Conservation (phyloP, 2,329 filamentous ascomycete genomes). For the Dothideomycetidae sp. region DNA sequence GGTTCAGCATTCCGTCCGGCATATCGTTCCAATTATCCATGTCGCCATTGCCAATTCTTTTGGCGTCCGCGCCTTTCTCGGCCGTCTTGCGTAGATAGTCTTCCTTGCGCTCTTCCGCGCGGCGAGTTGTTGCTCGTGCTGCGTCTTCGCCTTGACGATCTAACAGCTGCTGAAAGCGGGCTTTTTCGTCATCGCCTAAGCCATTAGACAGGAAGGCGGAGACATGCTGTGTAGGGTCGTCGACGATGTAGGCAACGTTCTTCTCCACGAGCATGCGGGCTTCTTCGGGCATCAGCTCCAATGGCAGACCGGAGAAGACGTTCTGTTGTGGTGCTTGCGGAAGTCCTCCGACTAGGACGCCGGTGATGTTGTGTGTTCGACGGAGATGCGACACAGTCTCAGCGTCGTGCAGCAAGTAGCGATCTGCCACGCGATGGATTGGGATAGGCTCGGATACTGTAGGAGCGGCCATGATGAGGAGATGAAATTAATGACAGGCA, state of each 20-base stretch:
- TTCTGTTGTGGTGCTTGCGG: constrained; percentile 92
- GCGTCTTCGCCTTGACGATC: constrained; percentile 40
- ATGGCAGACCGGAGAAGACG: constrained; percentile 74
- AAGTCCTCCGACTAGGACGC: constrained; percentile 72
- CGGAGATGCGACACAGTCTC: constrained; percentile 65
- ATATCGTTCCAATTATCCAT: constrained; percentile 14
- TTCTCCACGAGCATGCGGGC: constrained; percentile 66
- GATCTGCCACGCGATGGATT: constrained; percentile 65
- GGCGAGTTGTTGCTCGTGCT: constrained; percentile 31
- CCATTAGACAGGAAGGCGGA: constrained; percentile 38
- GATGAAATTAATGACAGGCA: no score
- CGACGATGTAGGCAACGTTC: constrained; percentile 62
- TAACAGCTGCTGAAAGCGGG: constrained; percentile 45
- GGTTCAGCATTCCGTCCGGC: constrained; percentile 12
- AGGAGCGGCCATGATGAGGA: constrained; percentile 21
- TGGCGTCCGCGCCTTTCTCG: constrained; percentile 29
- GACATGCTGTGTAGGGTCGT: constrained; percentile 61
- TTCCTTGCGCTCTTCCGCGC: constrained; percentile 37
- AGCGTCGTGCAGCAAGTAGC: constrained; percentile 82
- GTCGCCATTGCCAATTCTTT: constrained; percentile 37
- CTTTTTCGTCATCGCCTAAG: constrained; percentile 43
- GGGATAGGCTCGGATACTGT: constrained; percentile 46
- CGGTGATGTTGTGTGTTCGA: constrained; percentile 68
- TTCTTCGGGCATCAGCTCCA: constrained; percentile 87
- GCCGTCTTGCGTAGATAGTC: constrained; percentile 40